These are phyloP conservation scores for Metarhizium robertsii DNA, from an alignment of 2,329 filamentous ascomycete species.

Conservation along the genomic window DNA sequence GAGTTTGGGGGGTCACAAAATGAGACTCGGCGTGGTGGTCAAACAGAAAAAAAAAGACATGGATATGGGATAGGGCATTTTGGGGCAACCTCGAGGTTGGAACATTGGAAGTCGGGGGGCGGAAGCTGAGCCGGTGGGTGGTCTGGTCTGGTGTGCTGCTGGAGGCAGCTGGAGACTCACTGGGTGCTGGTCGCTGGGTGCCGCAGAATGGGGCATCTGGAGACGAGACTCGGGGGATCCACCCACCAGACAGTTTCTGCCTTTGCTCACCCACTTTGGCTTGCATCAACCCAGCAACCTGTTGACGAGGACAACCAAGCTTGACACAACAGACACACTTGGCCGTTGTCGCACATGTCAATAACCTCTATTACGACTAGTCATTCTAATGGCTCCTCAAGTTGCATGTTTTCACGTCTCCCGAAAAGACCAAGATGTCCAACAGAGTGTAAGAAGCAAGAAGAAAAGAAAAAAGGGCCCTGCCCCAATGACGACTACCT, in stretches of 20 bases:
- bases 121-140: neutral
- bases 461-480: too few species aligned
- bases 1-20: neutral
- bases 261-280: too few species aligned
- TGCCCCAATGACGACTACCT: neutral
- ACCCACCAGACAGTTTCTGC: too few species aligned
- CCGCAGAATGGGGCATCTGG: too few species aligned
- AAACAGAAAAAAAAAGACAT: slow-evolving; percentile 7
- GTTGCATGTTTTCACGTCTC: too few species aligned
- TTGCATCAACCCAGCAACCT: neutral
- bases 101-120: neutral
- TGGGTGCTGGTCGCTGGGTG: neutral
- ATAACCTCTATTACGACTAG: too few species aligned
- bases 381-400: too few species aligned
- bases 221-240: too few species aligned
- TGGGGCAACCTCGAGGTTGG: neutral
- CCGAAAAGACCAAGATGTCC: too few species aligned
- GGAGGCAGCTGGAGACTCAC: neutral
- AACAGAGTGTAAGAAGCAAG: too few species aligned
- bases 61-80: slow-evolving; percentile 5
- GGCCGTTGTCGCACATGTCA: too few species aligned
- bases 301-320: neutral
- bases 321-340: too few species aligned
- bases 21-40: neutral
- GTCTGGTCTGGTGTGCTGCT: neutral